These are phyloP conservation scores for Tuber magnatum DNA, from an alignment of 495 filamentous ascomycete genomes.

Conservation along the genomic window DNA sequence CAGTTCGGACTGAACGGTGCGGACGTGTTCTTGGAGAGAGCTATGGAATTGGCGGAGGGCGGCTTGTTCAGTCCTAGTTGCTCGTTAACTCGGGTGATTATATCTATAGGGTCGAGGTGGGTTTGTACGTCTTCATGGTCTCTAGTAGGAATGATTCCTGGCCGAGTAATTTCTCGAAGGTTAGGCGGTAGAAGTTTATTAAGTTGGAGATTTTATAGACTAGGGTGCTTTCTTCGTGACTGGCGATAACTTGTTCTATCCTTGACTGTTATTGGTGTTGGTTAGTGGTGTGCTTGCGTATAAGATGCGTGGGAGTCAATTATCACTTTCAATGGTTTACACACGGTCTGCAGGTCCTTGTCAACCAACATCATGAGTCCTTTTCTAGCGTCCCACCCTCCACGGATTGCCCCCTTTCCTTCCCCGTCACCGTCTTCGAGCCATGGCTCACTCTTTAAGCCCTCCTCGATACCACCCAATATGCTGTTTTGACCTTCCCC, in stretches of 20 bases:
- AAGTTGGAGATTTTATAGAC: constrained; percentile 86
- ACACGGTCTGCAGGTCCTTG: constrained; percentile 56
- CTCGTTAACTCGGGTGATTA: neutral
- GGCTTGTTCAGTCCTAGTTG: constrained; percentile 56
- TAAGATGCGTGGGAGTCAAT: neutral
- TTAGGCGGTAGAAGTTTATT: constrained; percentile 78
- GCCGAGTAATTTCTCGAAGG: constrained; percentile 72
- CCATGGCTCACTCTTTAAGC: constrained; percentile 84
- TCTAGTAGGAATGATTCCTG: constrained; percentile 62
- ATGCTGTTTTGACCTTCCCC: constrained; percentile 52
- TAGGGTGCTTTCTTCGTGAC: constrained; percentile 79
- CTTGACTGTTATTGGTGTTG: constrained; percentile 41
- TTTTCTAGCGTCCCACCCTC: constrained; percentile 69
- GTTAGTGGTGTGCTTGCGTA: constrained; percentile 6
- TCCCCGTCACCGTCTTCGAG: constrained; percentile 49
- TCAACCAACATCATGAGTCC: constrained; percentile 83
- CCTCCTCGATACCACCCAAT: constrained; percentile 62
- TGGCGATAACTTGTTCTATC: constrained; percentile 83
- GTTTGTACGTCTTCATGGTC: constrained; percentile 48
- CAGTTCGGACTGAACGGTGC: constrained; percentile 62
- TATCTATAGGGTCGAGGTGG: neutral
- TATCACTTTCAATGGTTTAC: constrained; percentile 35
- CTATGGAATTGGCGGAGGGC: constrained; percentile 76
- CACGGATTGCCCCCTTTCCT: constrained; percentile 48
- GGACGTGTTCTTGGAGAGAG: constrained; percentile 69